Base-by-base conservation (phyloP, 306 rosid species). In the Cucumis cinereus region DNA sequence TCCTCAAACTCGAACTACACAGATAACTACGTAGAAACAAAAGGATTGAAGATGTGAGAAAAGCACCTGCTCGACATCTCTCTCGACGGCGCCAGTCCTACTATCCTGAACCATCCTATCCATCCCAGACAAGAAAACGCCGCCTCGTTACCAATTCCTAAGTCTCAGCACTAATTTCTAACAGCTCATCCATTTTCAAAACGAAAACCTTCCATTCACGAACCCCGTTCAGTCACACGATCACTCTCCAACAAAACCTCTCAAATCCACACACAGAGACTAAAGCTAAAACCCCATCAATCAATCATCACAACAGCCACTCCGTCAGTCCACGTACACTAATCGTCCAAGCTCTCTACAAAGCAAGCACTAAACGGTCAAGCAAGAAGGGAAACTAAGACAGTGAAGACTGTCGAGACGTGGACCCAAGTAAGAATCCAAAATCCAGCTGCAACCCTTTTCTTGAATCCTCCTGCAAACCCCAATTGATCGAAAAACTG, bases 41-140 rank as follows among this genome's bases (percentile, higher is more conserved):
- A 77, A 58, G 13, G 57, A 70, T 3, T 24, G 15, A 50, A 41
- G 45, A 56, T 28, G 40, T 33, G 13, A 80, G 22, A 50, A 69
- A 35, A n/a, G 61, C 82, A 94, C 99, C 99, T 94, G 99, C 81
- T 94, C 99, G 72, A 80, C 85, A 85, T 94, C 99, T 85, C 99
- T 86, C 85, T 94, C 99, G 33, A 82, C 90, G 5, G 91, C 80
- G 45, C 98, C 96, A 75, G 91, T 83, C 92, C 90, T 90, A 87
- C 88, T 90, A 80, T 92, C 97, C 88, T 94, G 88, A 86, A 85
- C 80, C 93, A 89, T 91, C 86, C 97, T 91, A 83, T 83, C 91
- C 35, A 84, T 83, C 82, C 89, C 74, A 79, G 88, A 92, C 86
- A 85, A 90, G 74, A 81, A 66, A 52, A 36, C 40, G 59, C 55